Base-by-base conservation (phyloP, 2,329 filamentous ascomycete genomes). In the Diaporthe humulicola region DNA sequence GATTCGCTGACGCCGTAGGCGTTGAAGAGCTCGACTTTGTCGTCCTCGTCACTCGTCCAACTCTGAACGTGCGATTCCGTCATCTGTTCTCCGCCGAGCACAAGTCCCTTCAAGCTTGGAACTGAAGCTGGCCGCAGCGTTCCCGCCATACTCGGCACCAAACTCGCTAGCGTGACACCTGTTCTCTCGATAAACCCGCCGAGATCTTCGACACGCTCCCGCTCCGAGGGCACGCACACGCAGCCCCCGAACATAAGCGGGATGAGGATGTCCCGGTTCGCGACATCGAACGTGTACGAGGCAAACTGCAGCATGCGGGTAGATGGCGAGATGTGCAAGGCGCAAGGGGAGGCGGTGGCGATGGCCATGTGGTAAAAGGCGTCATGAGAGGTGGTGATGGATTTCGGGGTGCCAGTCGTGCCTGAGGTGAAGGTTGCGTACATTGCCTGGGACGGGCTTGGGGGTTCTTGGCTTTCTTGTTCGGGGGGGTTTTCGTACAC, bases 351-450 rank as follows among this genome's bases (percentile, higher is more conserved):
- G 45, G 45, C 45, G 14, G 45, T 48, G 45, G 45, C 45, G 45
- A 48, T 48, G 45, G 45, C 45, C 45, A 48, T 48, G 45, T 48
- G 45, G 66, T 45, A 70, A 28, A 50, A 50, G 40, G 25, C 36
- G 60, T 25, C 33, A 40, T 66, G 60, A 28, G 33, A 25, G 17
- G 38, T 38, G 38, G 38, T n/a, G 33, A 66, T 45, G 60, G 45
- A 48, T 3, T 85, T 90, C 3, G 88, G 88, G 30, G 80, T 81
- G 8, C 88, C 88, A 0, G 88, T 89, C 28, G 85, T 88, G 22
- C 88, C 88, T 9, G 87, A 88, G 25, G 88, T 90, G 76, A 89
- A 89, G 79, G 88, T 85, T 76, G 88, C 86, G 40, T 79, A 81
- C 19, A 75, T 54, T 56, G 72, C 22, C 36, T 48, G 45, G 45